Conservation (phyloP, 192 early-diverging fungal genomes). For the Entomortierella lignicola region DNA sequence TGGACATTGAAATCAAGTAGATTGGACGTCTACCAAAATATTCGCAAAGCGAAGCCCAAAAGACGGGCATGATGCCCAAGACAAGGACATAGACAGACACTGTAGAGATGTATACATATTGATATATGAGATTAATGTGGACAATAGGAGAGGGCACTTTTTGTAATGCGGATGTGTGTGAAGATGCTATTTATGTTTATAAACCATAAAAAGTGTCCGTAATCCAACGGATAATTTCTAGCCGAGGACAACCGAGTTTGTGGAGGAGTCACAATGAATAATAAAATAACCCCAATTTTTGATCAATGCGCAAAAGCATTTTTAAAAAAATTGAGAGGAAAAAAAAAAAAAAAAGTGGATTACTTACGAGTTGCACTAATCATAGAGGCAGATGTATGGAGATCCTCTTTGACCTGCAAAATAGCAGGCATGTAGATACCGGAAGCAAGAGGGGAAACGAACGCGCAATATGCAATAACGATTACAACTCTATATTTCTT, state of each 20-base stretch:
- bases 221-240: no score
- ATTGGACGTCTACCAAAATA: slow-evolving; percentile 46
- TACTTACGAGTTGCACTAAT: slow-evolving; percentile 42
- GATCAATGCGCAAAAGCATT: no score
- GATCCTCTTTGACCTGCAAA: slow-evolving; percentile 31
- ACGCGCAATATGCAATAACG: slow-evolving; percentile 48
- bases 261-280: no score
- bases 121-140: neutral
- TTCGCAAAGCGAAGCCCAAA: slow-evolving; percentile 53
- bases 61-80: slow-evolving; percentile 44
- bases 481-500: slow-evolving; percentile 47
- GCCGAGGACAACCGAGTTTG: no score
- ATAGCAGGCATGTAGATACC: slow-evolving; percentile 56
- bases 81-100: slow-evolving; percentile 41
- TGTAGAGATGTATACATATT: neutral
- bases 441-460: slow-evolving; percentile 40
- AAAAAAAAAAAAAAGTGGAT: neutral
- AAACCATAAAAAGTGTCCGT: neutral
- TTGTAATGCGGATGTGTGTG: neutral
- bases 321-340: neutral
- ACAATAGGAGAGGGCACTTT: no score
- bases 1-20: slow-evolving; percentile 48
- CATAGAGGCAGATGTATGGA: slow-evolving; percentile 28
- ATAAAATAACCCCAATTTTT: no score
- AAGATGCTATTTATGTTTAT: neutral